A percentile compares a stretch with the other conserved stretches of the same genome.
These are phyloP conservation scores for Dendrostoma leiphaemia DNA, from an alignment of 2,329 filamentous ascomycete genomes.

Conservation along the genomic window DNA sequence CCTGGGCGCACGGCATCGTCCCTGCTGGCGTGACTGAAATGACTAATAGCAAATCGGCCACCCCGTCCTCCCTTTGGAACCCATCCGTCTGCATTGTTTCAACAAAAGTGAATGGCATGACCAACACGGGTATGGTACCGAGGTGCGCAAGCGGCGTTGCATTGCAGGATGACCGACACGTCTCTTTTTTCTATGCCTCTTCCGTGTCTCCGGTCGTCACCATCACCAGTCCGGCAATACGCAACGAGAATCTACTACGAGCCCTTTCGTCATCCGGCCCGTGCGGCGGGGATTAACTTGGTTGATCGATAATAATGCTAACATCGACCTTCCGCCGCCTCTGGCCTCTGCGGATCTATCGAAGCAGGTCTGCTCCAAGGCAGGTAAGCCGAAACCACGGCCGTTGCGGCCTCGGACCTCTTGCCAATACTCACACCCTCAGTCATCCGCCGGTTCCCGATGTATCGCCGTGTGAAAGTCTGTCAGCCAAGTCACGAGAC, in stretches of 20 bases:
- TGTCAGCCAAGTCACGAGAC: not conserved
- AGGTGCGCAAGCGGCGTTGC: conserved; percentile 12
- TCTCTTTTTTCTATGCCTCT: not conserved
- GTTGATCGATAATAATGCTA: not conserved
- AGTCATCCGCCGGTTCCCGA: not conserved
- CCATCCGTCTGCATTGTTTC: conserved; percentile 2
- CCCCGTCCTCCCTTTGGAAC: not conserved
- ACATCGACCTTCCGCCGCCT: not conserved
- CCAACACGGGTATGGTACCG: not conserved
- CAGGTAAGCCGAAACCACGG: not conserved
- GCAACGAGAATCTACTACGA: not conserved
- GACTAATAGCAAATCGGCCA: not conserved
- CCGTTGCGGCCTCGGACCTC: conserved; percentile 1
- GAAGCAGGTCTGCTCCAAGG: not conserved
- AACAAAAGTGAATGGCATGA: not conserved
- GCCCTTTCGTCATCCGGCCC: not conserved
- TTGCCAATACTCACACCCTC: conserved; percentile 1
- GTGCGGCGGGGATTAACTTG: not conserved
- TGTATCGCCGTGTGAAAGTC: not conserved
- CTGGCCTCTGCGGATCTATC: not conserved
- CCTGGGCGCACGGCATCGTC: not conserved
- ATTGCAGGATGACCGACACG: conserved; percentile 9
- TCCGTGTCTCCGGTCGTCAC: not conserved
- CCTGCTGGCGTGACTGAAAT: conserved; percentile 4
- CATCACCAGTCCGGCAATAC: not conserved